phyloP scores from a whole-genome alignment of 2,329 filamentous ascomycete genomes.

The Arachnomyces sp. region DNA sequence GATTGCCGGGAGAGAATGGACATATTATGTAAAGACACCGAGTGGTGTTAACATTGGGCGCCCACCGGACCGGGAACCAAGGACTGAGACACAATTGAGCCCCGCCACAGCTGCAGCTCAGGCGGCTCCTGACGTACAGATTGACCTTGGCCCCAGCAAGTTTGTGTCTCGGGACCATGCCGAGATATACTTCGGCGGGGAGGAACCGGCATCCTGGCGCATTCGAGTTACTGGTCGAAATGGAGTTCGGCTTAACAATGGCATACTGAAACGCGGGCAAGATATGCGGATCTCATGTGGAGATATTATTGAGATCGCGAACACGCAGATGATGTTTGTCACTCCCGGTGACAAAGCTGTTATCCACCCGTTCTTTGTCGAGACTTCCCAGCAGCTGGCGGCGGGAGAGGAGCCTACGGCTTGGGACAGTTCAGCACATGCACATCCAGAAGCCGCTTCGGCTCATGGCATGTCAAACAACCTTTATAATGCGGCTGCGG shows the following conservation, averaged over 20 bases:
- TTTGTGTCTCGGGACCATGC: conserved; percentile 71
- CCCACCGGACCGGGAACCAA: conserved; percentile 38
- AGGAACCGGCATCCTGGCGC: conserved; percentile 60
- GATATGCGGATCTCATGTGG: conserved; percentile 67
- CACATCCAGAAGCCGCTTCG: conserved; percentile 27
- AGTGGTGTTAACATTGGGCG: conserved; percentile 41
- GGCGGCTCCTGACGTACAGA: conserved; percentile 55
- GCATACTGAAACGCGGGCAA: conserved; percentile 57
- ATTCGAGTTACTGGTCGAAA: conserved; percentile 86
- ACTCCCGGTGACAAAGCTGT: conserved; percentile 67
- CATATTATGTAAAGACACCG: conserved; percentile 43
- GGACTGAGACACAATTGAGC: conserved; percentile 34
- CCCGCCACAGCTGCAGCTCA: conserved; percentile 37
- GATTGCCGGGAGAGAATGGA: conserved; percentile 44
- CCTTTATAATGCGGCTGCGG: neutral
- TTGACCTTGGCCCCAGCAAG: conserved; percentile 80
- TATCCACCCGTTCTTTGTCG: conserved; percentile 61
- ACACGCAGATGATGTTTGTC: conserved; percentile 97
- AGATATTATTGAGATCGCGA: conserved; percentile 82
- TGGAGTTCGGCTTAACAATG: conserved; percentile 74
- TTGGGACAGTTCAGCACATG: conserved; percentile 31
- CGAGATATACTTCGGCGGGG: conserved; percentile 64
- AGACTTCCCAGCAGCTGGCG: conserved; percentile 50
- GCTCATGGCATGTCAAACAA: conserved; percentile 1
- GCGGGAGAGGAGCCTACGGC: conserved; percentile 31